Evolutionary conservation across 257 asterid genomes (phyloP), one percentile per base, ranked within the genome.

Genomic region (Capsicum rhomboideum): DNA sequence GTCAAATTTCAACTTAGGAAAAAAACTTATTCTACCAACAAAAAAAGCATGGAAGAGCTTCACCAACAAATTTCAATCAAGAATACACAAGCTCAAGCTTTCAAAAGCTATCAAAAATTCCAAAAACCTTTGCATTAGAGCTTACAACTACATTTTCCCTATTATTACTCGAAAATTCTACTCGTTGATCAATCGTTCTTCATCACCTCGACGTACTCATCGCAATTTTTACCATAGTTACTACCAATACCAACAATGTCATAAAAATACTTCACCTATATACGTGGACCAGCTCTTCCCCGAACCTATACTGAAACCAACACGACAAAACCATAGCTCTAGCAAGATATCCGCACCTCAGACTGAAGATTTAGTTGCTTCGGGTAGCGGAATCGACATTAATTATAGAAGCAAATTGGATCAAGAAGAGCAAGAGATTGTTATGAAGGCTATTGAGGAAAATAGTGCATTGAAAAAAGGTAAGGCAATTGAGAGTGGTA

Each of bases 11-110:
- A 85, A 87, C 40, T 72, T 84, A 44, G 64, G 86, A 28, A 82
- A 64, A 59, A 92, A 88, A 59, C 86, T 88, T 63, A 63, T 28
- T 85, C 26, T 61, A 21, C 89, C 90, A 78, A 82, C 89, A 78
- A 89, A 59, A 84, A 89, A 83, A 14, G 87, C 88, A 64, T 88
- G 88, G 88, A 88, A 85, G 75, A 87, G 83, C 86, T 86, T 87
- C 78, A 79, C 83, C 40, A 71, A 52, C 86, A 84, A 79, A 52
- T 80, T 87, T 64, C 86, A 79, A 84, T 82, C 89, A 3, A 89
- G 84, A 63, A 44, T 87, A 11, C 82, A 28, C 13, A 75, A 86
- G 6, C 66, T 87, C n/a, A 88, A 82, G n/a, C 69, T 87, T 44
- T 77, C 74, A 59, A 84, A 77, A 79, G 10, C 87, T 79, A 20